Conservation (phyloP, 148 eudicot species). For the Cornus florida region DNA sequence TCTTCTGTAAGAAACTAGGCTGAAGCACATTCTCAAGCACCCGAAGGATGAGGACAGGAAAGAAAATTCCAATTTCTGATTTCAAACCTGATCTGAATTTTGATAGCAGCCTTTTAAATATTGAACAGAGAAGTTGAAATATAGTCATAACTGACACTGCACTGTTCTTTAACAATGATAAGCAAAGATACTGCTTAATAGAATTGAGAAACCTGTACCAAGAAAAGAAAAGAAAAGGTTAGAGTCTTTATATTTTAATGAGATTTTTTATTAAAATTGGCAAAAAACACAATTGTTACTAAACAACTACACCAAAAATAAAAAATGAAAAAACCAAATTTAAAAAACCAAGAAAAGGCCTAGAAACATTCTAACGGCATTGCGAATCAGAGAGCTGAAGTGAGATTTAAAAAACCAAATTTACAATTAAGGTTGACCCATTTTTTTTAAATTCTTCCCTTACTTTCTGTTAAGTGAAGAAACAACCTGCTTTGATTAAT, state of each 20-base stretch:
- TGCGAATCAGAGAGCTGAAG: too few species aligned
- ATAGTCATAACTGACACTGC: slow-evolving; percentile 94
- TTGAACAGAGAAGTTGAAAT: slow-evolving; percentile 92
- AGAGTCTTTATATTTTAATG: neutral
- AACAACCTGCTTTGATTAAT: too few species aligned
- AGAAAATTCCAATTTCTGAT: slow-evolving; percentile 93
- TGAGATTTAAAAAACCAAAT: too few species aligned
- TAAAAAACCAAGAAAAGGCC: too few species aligned
- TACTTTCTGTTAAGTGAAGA: too few species aligned
- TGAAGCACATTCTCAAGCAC: slow-evolving; percentile 94
- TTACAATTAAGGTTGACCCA: too few species aligned
- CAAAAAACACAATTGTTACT: neutral
- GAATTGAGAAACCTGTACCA: slow-evolving; percentile 82
- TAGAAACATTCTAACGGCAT: too few species aligned
- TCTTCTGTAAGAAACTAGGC: slow-evolving; percentile 97
- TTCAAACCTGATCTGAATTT: slow-evolving; percentile 89
- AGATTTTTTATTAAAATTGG: neutral
- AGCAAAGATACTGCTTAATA: slow-evolving; percentile 88
- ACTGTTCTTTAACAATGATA: slow-evolving; percentile 92
- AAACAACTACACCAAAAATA: neutral
- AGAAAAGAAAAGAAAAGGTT: slow-evolving; percentile 7
- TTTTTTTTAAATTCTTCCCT: too few species aligned
- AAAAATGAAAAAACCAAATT: too few species aligned
- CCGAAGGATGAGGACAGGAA: slow-evolving; percentile 93
- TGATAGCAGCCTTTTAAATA: slow-evolving; percentile 68